Percentiles rank a stretch among this genome's conserved stretches.
phyloP scores from a whole-genome alignment of 257 asterid species.

The Galeopsis tetrahit region DNA sequence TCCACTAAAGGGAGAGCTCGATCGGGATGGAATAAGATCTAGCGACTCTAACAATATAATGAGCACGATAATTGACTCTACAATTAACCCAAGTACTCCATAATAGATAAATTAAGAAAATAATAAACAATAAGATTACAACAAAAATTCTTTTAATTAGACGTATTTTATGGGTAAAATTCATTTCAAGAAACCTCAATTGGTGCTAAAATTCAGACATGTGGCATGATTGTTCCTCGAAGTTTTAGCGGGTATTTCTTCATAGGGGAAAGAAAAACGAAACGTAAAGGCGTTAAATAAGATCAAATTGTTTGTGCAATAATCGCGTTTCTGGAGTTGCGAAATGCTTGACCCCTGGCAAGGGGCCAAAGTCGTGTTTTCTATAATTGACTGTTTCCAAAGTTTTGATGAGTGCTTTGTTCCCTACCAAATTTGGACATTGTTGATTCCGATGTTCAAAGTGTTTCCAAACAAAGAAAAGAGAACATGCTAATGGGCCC shows the following conservation, averaged over 20 bases:
- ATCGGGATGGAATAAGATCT: no score
- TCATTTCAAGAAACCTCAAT: no score
- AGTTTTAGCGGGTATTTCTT: neutral
- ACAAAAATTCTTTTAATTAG: no score
- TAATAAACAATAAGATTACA: no score
- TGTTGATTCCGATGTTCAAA: conserved; percentile 25
- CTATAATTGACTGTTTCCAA: neutral
- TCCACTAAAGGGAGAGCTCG: no score
- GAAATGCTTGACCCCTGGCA: conserved; percentile 19
- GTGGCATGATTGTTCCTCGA: neutral
- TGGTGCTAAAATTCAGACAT: neutral
- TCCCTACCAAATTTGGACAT: conserved; percentile 34
- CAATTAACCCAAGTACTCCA: no score
- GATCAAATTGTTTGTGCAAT: conserved; percentile 22
- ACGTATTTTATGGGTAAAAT: no score
- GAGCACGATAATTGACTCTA: no score
- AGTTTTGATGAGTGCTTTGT: conserved; percentile 15
- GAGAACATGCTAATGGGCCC: conserved; percentile 26
- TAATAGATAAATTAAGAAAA: no score
- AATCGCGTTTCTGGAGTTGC: conserved; percentile 31
- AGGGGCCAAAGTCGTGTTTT: conserved; percentile 36
- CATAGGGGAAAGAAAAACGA: no score
- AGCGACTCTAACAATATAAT: no score
- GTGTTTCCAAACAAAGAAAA: conserved; percentile 17
- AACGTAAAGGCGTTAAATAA: neutral